A percentile compares a stretch with the other conserved stretches of the same genome.
phyloP scores from a whole-genome alignment of 1,284 basidiomycete genomes.

The Ustilago shanxiensis region DNA sequence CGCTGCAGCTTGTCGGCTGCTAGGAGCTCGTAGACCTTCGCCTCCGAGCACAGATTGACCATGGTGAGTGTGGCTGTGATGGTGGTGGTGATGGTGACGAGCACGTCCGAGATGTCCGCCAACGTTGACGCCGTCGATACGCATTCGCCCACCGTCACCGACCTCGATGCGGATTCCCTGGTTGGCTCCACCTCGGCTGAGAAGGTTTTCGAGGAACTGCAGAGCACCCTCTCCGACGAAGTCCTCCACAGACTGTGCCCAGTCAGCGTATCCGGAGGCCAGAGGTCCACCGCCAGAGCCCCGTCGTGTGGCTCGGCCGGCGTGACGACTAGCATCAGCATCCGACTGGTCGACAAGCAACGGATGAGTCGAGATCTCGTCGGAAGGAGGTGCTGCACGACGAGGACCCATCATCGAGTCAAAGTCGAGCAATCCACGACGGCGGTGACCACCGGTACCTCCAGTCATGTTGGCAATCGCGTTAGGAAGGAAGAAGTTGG shows the following conservation, averaged over 20 bases:
- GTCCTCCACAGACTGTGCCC: slow-evolving; percentile 82
- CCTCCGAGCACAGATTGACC: slow-evolving; percentile 36
- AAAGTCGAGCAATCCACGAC: slow-evolving; percentile 47
- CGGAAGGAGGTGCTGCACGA: slow-evolving; percentile 24
- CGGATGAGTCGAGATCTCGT: slow-evolving; percentile 78
- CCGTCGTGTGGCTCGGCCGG: slow-evolving; percentile 20
- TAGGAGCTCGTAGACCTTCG: slow-evolving; percentile 27
- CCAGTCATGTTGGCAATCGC: slow-evolving; percentile 31
- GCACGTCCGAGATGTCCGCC: slow-evolving; percentile 22
- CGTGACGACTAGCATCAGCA: slow-evolving; percentile 37
- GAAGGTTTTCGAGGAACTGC: slow-evolving; percentile 84
- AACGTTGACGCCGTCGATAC: slow-evolving; percentile 51
- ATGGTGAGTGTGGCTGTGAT: slow-evolving; percentile 38
- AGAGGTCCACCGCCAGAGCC: slow-evolving; percentile 22
- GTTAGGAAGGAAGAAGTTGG: slow-evolving; percentile 58
- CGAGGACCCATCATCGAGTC: slow-evolving; percentile 52
- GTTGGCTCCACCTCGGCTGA: slow-evolving; percentile 67
- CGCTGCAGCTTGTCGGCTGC: slow-evolving; percentile 32
- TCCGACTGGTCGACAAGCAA: slow-evolving; percentile 77
- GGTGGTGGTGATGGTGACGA: slow-evolving; percentile 33
- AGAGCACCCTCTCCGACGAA: slow-evolving; percentile 84
- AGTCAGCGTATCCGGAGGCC: slow-evolving; percentile 38
- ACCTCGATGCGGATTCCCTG: slow-evolving; percentile 63
- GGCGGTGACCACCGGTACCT: slow-evolving; percentile 40
- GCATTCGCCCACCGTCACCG: slow-evolving; percentile 55